Percentiles rank a stretch among this genome's conserved stretches.
These are phyloP conservation scores for Colletotrichum sojae DNA, from an alignment of 2,329 filamentous ascomycete species.

Conservation along the genomic window DNA sequence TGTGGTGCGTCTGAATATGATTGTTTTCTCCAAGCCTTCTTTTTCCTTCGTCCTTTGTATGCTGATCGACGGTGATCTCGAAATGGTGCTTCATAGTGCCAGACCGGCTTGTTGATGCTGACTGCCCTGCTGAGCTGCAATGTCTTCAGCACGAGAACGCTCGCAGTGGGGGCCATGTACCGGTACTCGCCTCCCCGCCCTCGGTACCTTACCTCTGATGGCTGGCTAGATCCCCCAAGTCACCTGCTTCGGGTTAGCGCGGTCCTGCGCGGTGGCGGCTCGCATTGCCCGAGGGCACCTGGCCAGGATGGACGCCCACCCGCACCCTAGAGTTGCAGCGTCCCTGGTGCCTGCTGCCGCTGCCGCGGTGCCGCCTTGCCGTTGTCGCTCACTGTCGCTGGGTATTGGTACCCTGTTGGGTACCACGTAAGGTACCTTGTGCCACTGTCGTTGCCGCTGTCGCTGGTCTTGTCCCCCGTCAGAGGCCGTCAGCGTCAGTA, in stretches of 20 bases:
- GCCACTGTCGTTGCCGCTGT: slow-evolving; percentile 21
- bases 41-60: no score
- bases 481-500: slow-evolving; percentile 8
- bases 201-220: background rate
- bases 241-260: slow-evolving; percentile 15
- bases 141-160: no score
- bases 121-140: no score
- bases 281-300: slow-evolving; percentile 13
- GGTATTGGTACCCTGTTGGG: no score
- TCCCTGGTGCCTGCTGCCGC: slow-evolving; percentile 28
- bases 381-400: slow-evolving; percentile 6
- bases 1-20: no score
- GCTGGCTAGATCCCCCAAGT: slow-evolving; percentile 2
- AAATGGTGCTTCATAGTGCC: no score
- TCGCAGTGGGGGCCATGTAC: background rate
- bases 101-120: no score
- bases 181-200: background rate
- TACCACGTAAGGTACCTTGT: slow-evolving; percentile 4
- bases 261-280: slow-evolving; percentile 11
- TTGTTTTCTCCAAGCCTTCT: no score
- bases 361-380: slow-evolving; percentile 22
- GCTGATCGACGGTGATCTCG: no score
- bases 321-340: slow-evolving; percentile 8
- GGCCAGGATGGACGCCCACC: slow-evolving; percentile 12
- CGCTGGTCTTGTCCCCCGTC: slow-evolving; percentile 1